Evolutionary conservation across 2,329 filamentous ascomycete genomes (phyloP).

Genomic region (Exophiala mesophila): DNA sequence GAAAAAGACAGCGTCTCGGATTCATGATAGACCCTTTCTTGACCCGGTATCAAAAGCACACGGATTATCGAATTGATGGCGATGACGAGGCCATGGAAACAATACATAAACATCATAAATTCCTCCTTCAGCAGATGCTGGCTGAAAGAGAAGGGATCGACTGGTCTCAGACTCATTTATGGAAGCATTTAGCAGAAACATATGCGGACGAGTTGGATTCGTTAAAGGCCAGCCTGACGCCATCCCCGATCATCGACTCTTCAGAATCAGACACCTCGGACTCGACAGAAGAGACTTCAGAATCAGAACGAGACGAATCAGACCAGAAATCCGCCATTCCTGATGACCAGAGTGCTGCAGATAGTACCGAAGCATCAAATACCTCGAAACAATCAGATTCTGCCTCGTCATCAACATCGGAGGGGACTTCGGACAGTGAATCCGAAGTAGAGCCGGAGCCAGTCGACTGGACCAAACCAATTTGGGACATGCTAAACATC

Average conservation of each 20-base stretch:
- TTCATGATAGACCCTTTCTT: constrained; percentile 26
- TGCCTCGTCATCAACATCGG: constrained; percentile 5
- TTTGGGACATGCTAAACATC: constrained; percentile 26
- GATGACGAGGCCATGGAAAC: constrained; percentile 44
- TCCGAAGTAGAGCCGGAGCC: constrained; percentile 14
- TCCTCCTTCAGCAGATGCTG: constrained; percentile 45
- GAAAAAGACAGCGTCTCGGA: constrained; percentile 22
- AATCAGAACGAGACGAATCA: constrained; percentile 4
- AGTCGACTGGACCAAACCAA: constrained; percentile 25
- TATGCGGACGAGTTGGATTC: constrained; percentile 29
- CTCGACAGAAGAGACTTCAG: constrained; percentile 23
- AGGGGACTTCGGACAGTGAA: constrained; percentile 9
- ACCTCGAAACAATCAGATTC: constrained; percentile 22
- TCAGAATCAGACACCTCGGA: constrained; percentile 27
- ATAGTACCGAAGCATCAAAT: constrained; percentile 5
- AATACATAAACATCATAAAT: constrained; percentile 42
- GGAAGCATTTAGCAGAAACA: constrained; percentile 40
- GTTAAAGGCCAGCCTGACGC: constrained; percentile 16
- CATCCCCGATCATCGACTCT: constrained; percentile 19
- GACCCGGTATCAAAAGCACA: constrained; percentile 27
- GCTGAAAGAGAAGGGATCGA: constrained; percentile 41
- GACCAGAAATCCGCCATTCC: constrained; percentile 30
- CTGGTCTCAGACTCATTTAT: constrained; percentile 42
- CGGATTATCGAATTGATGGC: constrained; percentile 33
- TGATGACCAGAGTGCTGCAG: constrained; percentile 27